A percentile compares a stretch with the other conserved stretches of the same genome.
phyloP scores from a whole-genome alignment of 2,329 filamentous ascomycete species.

The Pleurostoma richardsiae region DNA sequence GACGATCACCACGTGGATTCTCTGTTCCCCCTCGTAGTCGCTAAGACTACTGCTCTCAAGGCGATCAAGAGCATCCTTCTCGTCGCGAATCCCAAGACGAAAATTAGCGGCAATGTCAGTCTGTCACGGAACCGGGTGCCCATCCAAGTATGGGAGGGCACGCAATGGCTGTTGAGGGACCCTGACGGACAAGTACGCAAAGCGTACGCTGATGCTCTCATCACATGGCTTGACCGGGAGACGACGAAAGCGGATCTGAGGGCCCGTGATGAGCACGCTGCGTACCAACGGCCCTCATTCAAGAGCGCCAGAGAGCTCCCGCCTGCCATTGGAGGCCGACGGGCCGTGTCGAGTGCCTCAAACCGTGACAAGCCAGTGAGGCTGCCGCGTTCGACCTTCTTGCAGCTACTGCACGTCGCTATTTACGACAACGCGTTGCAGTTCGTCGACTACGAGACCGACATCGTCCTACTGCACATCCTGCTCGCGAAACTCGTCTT shows the following conservation, averaged over 20 bases:
- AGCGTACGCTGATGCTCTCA: conserved; percentile 78
- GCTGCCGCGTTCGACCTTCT: conserved; percentile 61
- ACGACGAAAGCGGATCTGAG: conserved; percentile 62
- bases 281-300: conserved; percentile 35
- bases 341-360: conserved; percentile 66
- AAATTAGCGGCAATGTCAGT: conserved; percentile 51
- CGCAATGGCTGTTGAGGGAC: conserved; percentile 86
- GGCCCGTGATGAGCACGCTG: conserved; percentile 51
- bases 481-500: conserved; percentile 70
- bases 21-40: conserved; percentile 47
- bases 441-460: conserved; percentile 64
- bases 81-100: conserved; percentile 68
- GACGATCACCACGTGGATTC: conserved; percentile 41
- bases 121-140: conserved; percentile 72
- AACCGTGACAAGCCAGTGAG: conserved; percentile 51
- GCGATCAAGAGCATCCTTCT: conserved; percentile 78
- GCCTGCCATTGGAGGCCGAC: conserved; percentile 43
- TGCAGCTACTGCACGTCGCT: conserved; percentile 77
- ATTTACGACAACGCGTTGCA: conserved; percentile 87
- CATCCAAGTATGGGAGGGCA: conserved; percentile 89
- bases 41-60: conserved; percentile 63
- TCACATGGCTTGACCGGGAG: conserved; percentile 82
- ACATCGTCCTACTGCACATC: conserved; percentile 72
- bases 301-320: conserved; percentile 35
- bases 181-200: conserved; percentile 71